Conservation (phyloP, 495 filamentous ascomycete genomes). For the Aspergillus cristatus region DNA sequence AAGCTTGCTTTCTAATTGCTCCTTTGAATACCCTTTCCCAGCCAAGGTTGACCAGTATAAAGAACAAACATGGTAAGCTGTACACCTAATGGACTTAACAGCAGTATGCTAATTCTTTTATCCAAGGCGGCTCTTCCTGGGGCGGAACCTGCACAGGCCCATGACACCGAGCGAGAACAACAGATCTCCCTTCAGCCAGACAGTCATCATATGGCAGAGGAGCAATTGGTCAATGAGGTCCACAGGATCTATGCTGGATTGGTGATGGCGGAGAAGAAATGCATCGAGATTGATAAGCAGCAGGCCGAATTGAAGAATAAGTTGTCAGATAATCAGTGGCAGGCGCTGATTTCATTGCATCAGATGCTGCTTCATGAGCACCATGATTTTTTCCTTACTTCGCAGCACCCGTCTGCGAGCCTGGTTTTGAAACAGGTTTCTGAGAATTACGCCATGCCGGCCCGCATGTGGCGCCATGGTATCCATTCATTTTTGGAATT, state of each 20-base stretch:
- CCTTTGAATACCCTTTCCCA: too few relatives aligned
- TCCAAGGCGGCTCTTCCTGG: too few relatives aligned
- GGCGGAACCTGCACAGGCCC: too few relatives aligned
- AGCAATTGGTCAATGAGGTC: constrained; percentile 57
- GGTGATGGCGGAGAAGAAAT: constrained; percentile 72
- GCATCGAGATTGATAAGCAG: constrained; percentile 58
- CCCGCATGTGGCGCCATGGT: constrained; percentile 75
- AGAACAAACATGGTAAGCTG: too few relatives aligned
- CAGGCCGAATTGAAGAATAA: constrained; percentile 34
- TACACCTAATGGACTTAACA: too few relatives aligned
- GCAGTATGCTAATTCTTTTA: too few relatives aligned
- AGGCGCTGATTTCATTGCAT: constrained; percentile 62
- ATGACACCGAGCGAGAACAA: too few relatives aligned
- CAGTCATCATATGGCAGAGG: constrained; percentile 61
- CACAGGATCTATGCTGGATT: constrained; percentile 70
- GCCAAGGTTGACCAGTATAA: too few relatives aligned
- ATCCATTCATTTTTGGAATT: constrained; percentile 74
- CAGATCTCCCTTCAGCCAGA: constrained; percentile 48
- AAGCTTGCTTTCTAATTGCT: too few relatives aligned
- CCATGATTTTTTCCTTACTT: constrained; percentile 73
- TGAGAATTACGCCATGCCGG: constrained; percentile 69
- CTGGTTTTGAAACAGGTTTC: constrained; percentile 48
- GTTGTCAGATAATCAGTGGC: constrained; percentile 58
- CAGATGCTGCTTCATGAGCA: constrained; percentile 66
- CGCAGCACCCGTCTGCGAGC: constrained; percentile 62